Percentiles rank a stretch among this genome's conserved stretches.
Conservation (phyloP, 106 monocot species). For the Acorus gramineus region DNA sequence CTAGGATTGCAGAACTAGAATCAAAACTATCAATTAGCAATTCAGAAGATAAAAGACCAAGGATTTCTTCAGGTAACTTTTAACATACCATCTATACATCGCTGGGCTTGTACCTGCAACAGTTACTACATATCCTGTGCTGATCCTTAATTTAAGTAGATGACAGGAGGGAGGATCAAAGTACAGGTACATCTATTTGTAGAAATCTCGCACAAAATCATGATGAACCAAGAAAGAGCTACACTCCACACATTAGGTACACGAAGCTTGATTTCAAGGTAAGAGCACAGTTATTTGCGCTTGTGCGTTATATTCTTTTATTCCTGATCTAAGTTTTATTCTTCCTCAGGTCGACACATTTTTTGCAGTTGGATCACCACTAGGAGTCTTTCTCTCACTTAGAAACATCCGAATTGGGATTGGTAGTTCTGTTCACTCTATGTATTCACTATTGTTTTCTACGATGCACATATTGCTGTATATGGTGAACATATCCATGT, state of each 20-base stretch:
- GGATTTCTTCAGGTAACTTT: too few species aligned
- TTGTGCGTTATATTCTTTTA: conserved; percentile 4
- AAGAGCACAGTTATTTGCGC: background rate
- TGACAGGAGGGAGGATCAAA: conserved; percentile 7
- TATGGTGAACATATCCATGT: too few species aligned
- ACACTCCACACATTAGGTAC: conserved; percentile 72
- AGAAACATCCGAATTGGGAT: conserved; percentile 89
- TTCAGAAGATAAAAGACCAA: background rate
- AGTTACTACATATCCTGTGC: too few species aligned
- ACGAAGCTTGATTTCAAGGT: conserved; percentile 96
- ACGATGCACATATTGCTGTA: too few species aligned
- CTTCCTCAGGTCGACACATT: conserved; percentile 85
- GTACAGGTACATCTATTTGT: conserved; percentile 6
- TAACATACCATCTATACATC: too few species aligned
- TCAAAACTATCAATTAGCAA: conserved; percentile 5
- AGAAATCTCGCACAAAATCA: conserved; percentile 6
- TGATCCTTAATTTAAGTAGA: background rate
- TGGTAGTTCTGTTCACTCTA: conserved; percentile 29
- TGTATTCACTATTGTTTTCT: too few species aligned
- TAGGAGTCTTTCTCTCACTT: conserved; percentile 90
- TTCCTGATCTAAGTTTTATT: background rate
- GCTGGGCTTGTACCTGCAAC: too few species aligned
- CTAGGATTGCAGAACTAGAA: conserved; percentile 46
- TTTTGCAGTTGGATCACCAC: conserved; percentile 96
- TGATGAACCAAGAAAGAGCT: conserved; percentile 30